Base-by-base conservation (phyloP, 164 flowering plant species). In the Cinnamomum micranthum region DNA sequence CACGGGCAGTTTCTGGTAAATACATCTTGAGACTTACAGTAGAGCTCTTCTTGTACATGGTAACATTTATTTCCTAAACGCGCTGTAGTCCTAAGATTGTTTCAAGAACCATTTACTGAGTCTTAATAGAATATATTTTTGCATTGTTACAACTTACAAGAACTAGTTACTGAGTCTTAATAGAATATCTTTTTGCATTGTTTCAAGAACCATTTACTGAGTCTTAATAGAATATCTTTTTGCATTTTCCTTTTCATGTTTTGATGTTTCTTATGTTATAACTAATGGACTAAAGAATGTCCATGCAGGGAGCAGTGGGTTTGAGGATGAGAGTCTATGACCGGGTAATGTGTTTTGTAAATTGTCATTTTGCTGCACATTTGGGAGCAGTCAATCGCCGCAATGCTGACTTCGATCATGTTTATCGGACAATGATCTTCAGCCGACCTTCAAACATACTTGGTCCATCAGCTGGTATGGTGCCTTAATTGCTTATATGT, bases 281-380 rank as follows among this genome's bases (percentile, higher is more conserved):
- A 64, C 15, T 64, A 27, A 64, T 64, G 67, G 67, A 3, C 25
- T 64, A 64, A 64, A 64, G 67, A 17, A 13, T 74, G 73, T 78
- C 28, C 62, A 69, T 66, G 73, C 89, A 96, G 99, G 99, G 99
- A 76, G 99, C 92, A 65, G 99, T 96, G 35, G 99, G 97, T 55
- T 80, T 96, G 87, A 89, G 95, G 80, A 85, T 96, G 83, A 88
- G 98, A 83, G 92, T 96, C 22, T 88, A 88, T 81, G 97, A 92
- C 70, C 83, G 99, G 66, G 86, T 85, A 75, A 86, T 96, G 62
- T 94, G 98, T 84, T 94, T 96, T 78, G 93, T 92, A 65, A 94
- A 92, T 82, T 96, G 98, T 81, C 99, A 96, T 82, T 86, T 94
- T 82, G 99, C 99, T 73, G 99, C 99, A 71, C 99, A 96, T 80